Evolutionary conservation across 2,329 filamentous ascomycete species (phyloP), one percentile per base, ranked within the genome.

Genomic region (Alternaria postmessia): DNA sequence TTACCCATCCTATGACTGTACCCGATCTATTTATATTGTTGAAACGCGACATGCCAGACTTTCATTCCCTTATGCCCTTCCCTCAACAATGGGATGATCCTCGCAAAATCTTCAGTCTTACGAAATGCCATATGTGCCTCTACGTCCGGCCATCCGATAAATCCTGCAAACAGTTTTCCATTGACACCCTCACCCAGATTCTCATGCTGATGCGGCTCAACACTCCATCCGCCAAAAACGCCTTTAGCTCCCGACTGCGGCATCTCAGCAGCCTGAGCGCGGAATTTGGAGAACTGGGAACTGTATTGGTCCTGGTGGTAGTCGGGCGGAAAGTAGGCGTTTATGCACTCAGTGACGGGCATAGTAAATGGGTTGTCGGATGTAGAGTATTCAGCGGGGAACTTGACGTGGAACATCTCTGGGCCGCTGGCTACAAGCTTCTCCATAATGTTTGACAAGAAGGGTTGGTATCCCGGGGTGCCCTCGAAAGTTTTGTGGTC

Each of bases 61-160:
- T 81, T 79, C 61, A 81, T 64, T 42, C 74, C 80, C 65, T 79
- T 77, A 22, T 78, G 68, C 51, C 76, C 81, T 52, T 80, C 77
- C 59, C 81, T 78, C 64, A 87, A 59, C 30, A 78, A 70, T 49
- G 59, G 57, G 59, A 84, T 80, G 16, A 78, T 74, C 22, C 77
- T 71, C 34, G 67, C 71, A 69, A 86, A 87, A 26, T 72, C 76
- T 62, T 80, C 73, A 28, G 81, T 81, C 63, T 83, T 75, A 54
- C 80, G 75, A 32, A 80, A 84, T 49, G 72, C 72, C 78, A 81
- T 75, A 71, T 87, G 86, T 48, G 75, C 77, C 36, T 85, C 81
- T 20, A 83, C 76, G 65, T 77, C 83, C 51, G 81, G 74, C 86
- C 86, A 88, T 5, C 85, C 85, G 54, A 85, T 74, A 18, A 78